These are phyloP conservation scores for Colletotrichum costaricense DNA, from an alignment of 2,329 filamentous ascomycete genomes.

Conservation along the genomic window DNA sequence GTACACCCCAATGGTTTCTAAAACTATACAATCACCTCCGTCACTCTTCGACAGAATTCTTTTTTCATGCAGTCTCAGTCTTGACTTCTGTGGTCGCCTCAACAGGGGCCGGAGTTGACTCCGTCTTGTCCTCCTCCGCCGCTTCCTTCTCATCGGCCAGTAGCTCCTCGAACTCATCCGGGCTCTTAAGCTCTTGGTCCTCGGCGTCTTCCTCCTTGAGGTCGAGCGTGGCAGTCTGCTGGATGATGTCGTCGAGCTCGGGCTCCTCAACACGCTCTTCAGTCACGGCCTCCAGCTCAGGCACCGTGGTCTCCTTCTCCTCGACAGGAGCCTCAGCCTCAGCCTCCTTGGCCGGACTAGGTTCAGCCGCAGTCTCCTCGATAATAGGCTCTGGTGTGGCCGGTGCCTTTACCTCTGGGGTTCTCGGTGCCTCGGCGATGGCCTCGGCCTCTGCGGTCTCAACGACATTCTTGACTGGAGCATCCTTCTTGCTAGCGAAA, in stretches of 20 bases:
- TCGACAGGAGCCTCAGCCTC: slow-evolving; percentile 29
- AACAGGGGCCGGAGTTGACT: neutral
- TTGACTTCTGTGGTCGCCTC: slow-evolving; percentile 11
- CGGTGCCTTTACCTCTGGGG: slow-evolving; percentile 16
- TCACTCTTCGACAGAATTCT: neutral
- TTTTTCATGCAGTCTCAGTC: slow-evolving; percentile 23
- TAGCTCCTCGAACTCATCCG: slow-evolving; percentile 34
- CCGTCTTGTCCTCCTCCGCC: neutral
- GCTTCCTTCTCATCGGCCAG: slow-evolving; percentile 18
- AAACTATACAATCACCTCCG: slow-evolving; percentile 26
- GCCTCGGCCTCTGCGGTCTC: slow-evolving; percentile 35
- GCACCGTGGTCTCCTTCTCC: slow-evolving; percentile 14
- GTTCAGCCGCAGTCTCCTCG: slow-evolving; percentile 16
- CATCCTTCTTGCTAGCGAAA: slow-evolving; percentile 7
- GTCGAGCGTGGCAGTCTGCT: slow-evolving; percentile 17
- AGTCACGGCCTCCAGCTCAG: slow-evolving; percentile 3
- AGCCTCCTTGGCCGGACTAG: slow-evolving; percentile 27
- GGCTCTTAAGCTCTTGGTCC: slow-evolving; percentile 27
- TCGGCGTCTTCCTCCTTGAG: slow-evolving; percentile 21
- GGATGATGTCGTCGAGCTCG: neutral
- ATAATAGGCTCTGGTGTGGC: slow-evolving; percentile 21
- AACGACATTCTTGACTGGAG: slow-evolving; percentile 17
- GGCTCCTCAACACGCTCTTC: slow-evolving; percentile 20
- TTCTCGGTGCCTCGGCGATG: slow-evolving; percentile 21
- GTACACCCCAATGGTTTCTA: slow-evolving; percentile 32